Base-by-base conservation (phyloP, 2,329 filamentous ascomycete genomes). In the Penicillium sp. region DNA sequence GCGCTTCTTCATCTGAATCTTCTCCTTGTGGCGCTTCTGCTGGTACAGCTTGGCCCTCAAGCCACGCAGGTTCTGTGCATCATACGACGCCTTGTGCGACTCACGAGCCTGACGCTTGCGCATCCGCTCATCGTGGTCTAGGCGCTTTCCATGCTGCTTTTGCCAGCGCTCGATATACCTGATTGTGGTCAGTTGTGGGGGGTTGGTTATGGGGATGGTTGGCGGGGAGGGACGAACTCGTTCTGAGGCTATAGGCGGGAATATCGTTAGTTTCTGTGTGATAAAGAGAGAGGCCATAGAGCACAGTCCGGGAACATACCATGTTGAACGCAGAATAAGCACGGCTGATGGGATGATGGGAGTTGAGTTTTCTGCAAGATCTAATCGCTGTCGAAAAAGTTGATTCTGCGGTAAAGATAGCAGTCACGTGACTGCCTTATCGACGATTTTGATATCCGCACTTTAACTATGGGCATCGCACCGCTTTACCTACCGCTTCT, bases 1-100 rank as follows among this genome's bases (percentile, higher is more conserved):
- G 66, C 84, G 78, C 81, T 95, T 95, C 74, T 87, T 87, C 87
- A 95, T 91, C 81, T 95, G 89, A 69, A 95, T 95, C 86, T 98
- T 98, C 79, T 98, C 91, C 71, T 91, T 87, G 77, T 90, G 88
- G 24, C 93, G 83, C 79, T 91, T 89, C 81, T 97, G 86, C 72
- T 92, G 87, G 77, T 93, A 86, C 65, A 95, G 78, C 80, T 98
- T 98, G 61, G 93, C 93, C 55, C 89, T 81, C 63, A 97, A 82
- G 58, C 93, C 93, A 54, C 88, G 86, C 66, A 96, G 80, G 72
- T 93, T 95, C 78, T 97, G 92, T 23, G 93, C 90, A 75, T 95
- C 86, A 67, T 93, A 81, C 44, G 88, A 93, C 49, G 83, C 83
- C 74, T 91, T 85, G 79, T 98, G 92, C 52, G 83, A 86, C 76